Base-by-base conservation (phyloP, 2,329 filamentous ascomycete species). In the Fusarium hostae region DNA sequence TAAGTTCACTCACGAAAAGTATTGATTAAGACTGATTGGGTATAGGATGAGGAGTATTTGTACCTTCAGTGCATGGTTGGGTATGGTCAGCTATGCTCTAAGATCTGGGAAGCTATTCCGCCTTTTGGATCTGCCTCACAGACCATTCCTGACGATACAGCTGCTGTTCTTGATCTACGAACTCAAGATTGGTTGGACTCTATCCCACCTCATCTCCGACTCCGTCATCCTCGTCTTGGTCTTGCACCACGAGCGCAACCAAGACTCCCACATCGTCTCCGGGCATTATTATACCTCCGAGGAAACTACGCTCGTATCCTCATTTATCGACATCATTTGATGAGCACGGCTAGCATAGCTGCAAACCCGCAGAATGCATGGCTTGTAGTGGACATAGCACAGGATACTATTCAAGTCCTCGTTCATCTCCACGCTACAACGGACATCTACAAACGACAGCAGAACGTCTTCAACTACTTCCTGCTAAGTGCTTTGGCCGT, bases 61-160 rank as follows among this genome's bases (percentile, higher is more conserved):
- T 86, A 86, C 44, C 74, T 86, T 0, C 81, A 81, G 5, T 86
- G 84, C 51, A 84, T 86, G 83, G 82, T 86, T 2, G 81, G 81
- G 1, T 86, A 86, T 41, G 83, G 83, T 0, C 79, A 83, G 0
- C 77, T 86, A 0, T 84, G 83, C 52, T 83, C 84, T 5, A 84
- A 83, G 52, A 80, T 86, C 9, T 85, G 84, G 84, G 81, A 83
- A 0, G 78, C 84, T 0, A 80, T 86, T 2, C 83, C 74, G 20
- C 76, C 78, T 15, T 76, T 84, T 70, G 80, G 79, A 44, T 59
- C 81, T 32, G 61, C 74, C 6, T 79, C 79, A 37, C 63, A 81
- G 54, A 62, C 74, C 48, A 83, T 81, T 4, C 80, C 80, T 0
- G 77, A 81, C 0, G 83, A 86, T 28, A 80, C 79, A 1, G 82